A percentile compares a stretch with the other conserved stretches of the same genome.
Conservation (phyloP, 148 eudicot genomes). For the Rhododendron henanense region DNA sequence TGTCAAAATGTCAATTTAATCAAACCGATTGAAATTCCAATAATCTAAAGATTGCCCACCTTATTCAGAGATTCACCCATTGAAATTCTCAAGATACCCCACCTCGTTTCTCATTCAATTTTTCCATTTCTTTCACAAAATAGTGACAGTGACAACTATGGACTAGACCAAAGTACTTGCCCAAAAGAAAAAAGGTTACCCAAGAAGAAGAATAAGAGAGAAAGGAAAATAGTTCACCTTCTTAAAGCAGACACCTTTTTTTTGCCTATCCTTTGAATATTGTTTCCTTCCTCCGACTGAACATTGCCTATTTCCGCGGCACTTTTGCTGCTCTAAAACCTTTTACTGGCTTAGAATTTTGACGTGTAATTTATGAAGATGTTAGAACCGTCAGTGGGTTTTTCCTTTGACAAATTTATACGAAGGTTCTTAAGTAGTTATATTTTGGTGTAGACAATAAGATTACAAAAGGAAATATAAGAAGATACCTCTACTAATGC, state of each 20-base stretch:
- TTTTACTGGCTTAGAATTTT: not conserved
- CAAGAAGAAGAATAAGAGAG: not conserved
- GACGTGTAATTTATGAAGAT: not conserved
- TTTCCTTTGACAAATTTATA: too few species aligned
- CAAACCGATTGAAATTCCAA: not conserved
- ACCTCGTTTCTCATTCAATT: conserved; percentile 1
- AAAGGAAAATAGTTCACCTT: not conserved
- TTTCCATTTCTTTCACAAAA: not conserved
- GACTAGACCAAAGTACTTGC: not conserved
- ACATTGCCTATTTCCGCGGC: not conserved
- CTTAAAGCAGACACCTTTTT: not conserved
- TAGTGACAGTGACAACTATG: not conserved
- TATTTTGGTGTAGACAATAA: too few species aligned
- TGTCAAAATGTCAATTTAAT: not conserved
- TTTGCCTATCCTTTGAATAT: not conserved
- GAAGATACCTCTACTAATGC: too few species aligned
- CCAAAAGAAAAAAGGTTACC: not conserved
- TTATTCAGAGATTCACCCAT: not conserved
- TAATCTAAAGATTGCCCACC: not conserved
- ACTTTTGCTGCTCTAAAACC: not conserved
- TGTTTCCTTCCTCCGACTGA: conserved; percentile 3
- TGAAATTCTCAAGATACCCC: not conserved
- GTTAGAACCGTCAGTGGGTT: not conserved
- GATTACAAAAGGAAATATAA: too few species aligned
- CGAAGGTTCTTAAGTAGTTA: too few species aligned